Evolutionary conservation across 257 asterid genomes (phyloP).

Genomic region (Nicotiana benthamiana): DNA sequence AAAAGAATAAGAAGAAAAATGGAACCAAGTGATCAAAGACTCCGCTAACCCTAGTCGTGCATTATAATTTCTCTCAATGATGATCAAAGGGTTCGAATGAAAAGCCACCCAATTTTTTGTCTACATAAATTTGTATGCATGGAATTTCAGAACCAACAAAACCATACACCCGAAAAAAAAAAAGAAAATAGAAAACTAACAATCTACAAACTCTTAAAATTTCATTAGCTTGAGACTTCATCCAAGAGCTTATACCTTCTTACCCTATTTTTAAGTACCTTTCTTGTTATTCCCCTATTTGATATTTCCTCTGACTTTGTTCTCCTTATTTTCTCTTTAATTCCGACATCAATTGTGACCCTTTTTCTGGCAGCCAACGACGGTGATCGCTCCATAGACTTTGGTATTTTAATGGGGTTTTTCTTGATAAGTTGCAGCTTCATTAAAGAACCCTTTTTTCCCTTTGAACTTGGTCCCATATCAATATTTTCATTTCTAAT

Average conservation of each 20-base stretch:
- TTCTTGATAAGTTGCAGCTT: constrained; percentile 6
- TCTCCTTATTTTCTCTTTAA: constrained; percentile 32
- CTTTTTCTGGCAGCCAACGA: constrained; percentile 20
- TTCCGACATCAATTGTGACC: constrained; percentile 10
- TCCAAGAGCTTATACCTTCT: constrained; percentile 69
- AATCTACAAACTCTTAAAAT: background rate
- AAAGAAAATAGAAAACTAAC: background rate
- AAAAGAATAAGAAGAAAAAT: background rate
- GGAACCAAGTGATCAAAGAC: background rate
- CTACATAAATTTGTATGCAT: background rate
- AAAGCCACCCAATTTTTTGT: background rate
- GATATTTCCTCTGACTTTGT: constrained; percentile 40
- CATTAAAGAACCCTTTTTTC: constrained; percentile 9
- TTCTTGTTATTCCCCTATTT: constrained; percentile 31
- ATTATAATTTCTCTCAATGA: background rate
- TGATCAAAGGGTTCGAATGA: constrained; percentile 1
- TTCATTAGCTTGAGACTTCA: constrained; percentile 44
- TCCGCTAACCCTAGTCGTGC: background rate
- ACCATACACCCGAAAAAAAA: background rate
- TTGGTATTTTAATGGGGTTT: constrained; percentile 28
- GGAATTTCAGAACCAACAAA: background rate
- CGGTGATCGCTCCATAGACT: constrained; percentile 26
- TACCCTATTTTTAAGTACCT: constrained; percentile 44
- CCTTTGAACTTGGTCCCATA: constrained; percentile 9
- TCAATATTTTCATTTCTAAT: background rate